Base-by-base conservation (phyloP, 2,329 filamentous ascomycete species). In the Fusarium devonianum region DNA sequence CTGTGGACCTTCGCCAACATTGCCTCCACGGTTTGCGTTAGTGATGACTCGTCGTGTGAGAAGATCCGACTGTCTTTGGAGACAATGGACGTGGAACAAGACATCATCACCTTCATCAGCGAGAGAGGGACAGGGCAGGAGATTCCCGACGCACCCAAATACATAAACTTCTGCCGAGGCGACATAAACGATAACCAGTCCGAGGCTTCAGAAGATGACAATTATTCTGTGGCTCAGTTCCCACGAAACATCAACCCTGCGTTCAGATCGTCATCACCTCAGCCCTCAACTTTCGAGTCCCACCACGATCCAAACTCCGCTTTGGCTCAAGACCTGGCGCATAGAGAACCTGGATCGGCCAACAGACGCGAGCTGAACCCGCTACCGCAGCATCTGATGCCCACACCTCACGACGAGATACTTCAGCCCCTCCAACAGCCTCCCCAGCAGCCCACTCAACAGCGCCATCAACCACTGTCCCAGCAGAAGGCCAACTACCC, bases 1-100 rank as follows among this genome's bases (percentile, higher is more conserved):
- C 78, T 99, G 7, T 99, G 94, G 95, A 93, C 87, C 11, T 99
- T 97, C 75, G 93, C 94, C 46, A 99, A 99, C 70, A 92, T 99
- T 64, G 86, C 94, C 1, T 97, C 93, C 0, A 97, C 93, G 0
- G 94, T 97, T 9, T 99, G 94, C 68, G 94, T 99, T 36, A 97
- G 92, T 69, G 94, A 99, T 67, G 94, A 99, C 75, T 85, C 89
- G 57, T 94, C 93, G 2, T 99, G 93, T 71, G 95, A 99, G 73
- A 97, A 97, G 76, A 90, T 99, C 53, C 86, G 95, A 9, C 76
- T 97, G 5, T 93, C 93, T 0, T 79, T 99, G 3, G 95, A 99
- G 74, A 89, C 90, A 67, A 96, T 95, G 75, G 94, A 99, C 65
- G 94, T 99, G 2, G 92, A 97, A 71, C 96, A 93, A 71, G 95